Conservation (phyloP, 257 asterid species). For the Solanum tarijense region DNA sequence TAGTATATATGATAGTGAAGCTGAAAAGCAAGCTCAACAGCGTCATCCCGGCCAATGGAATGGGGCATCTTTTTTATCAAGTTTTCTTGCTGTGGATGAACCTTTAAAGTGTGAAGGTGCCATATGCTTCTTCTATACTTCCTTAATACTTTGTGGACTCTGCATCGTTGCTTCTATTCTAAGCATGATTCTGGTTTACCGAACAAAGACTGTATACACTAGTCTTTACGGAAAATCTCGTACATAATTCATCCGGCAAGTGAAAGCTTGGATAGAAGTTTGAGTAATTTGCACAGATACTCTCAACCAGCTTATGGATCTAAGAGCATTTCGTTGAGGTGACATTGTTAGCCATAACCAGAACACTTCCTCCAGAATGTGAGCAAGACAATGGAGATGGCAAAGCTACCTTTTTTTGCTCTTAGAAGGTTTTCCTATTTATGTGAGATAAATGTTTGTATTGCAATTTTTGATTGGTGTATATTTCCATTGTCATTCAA, state of each 20-base stretch:
- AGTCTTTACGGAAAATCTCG: constrained; percentile 52
- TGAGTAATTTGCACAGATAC: not conserved
- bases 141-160: constrained; percentile 66
- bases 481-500: not conserved
- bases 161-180: constrained; percentile 56
- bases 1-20: constrained; percentile 38
- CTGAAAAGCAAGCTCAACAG: constrained; percentile 47
- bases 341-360: not conserved
- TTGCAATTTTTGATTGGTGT: not conserved
- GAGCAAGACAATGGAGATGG: not conserved
- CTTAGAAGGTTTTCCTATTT: not conserved
- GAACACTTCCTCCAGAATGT: not conserved
- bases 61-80: constrained; percentile 29
- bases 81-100: constrained; percentile 25
- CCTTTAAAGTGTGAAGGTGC: constrained; percentile 65
- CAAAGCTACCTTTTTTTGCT: not conserved
- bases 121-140: constrained; percentile 69
- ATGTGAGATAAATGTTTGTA: not conserved
- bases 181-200: constrained; percentile 66
- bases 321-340: not conserved
- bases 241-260: not conserved
- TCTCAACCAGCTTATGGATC: not conserved
- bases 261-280: not conserved
- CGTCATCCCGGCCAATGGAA: constrained; percentile 11
- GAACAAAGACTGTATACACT: constrained; percentile 65